Evolutionary conservation across 495 filamentous ascomycete genomes (phyloP), one percentile per base, ranked within the genome.

Genomic region (Tuber aestivum): DNA sequence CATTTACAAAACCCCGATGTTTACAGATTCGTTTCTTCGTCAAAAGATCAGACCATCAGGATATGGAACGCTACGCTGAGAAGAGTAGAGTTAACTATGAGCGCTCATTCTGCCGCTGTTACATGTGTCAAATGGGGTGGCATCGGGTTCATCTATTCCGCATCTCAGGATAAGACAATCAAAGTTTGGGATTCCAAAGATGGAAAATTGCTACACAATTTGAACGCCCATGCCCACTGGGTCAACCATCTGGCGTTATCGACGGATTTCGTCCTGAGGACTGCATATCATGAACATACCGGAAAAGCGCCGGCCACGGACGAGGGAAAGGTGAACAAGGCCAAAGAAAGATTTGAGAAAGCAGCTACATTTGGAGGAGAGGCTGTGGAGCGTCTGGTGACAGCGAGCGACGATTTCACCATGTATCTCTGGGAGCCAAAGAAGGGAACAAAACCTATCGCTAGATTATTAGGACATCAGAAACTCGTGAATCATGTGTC

Each of bases 101-200:
- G 91, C 44, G 94, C 94, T 20, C 96, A 99, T 85, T 95, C 94
- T 83, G 90, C 88, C 12, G 92, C 91, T 10, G 92, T 97, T 2
- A 93, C 91, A 44, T 97, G 94, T 82, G 94, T 98, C 38, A 91
- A 91, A 82, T 99, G 96, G 96, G 96, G 96, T 48, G 96, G 96
- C 1, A 92, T 88, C 0, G 94, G 93, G 6, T 86, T 89, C 73
- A 93, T 99, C 71, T 97, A 96, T 84, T 93, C 92, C 14, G 87
- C 90, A 42, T 94, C 92, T n/a, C 94, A 97, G 82, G 96, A 99
- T 84, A 94, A 94, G 85, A 92, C 92, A 7, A 89, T 99, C 76
- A 95, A 95, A 77, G 89, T 97, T 14, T 99, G 96, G 95, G 90
- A 94, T 80, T 88, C 93, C 12, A 86, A 88, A 37, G 89, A 90